Conservation (phyloP, 257 asterid species). For the Plantago major region DNA sequence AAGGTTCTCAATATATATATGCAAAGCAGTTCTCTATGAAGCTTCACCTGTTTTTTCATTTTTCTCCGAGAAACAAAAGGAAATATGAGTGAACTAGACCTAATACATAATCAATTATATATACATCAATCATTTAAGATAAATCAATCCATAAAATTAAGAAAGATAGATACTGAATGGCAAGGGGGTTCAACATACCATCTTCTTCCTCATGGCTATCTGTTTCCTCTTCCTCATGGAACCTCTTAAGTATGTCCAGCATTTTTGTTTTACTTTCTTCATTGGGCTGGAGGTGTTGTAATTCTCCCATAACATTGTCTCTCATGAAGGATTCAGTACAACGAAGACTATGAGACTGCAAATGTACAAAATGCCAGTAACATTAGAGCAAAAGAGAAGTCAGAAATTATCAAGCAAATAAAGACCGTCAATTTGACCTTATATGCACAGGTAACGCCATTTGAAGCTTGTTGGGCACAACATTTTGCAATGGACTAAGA, state of each 20-base stretch:
- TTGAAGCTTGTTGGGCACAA: background rate
- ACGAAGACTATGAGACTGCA: conserved; percentile 79
- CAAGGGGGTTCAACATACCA: no score
- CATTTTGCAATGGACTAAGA: background rate
- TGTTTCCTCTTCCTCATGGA: conserved; percentile 62
- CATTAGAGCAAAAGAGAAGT: conserved; percentile 3
- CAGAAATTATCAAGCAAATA: conserved; percentile 3
- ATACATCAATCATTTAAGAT: no score
- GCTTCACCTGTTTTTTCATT: no score
- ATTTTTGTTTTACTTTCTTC: conserved; percentile 60
- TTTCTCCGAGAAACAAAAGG: no score
- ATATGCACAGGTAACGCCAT: background rate
- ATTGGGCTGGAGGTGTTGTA: conserved; percentile 54
- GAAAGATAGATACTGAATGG: no score
- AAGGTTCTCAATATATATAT: no score
- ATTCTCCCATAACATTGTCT: conserved; percentile 76
- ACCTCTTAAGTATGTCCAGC: conserved; percentile 83
- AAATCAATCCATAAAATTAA: background rate
- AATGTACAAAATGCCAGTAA: conserved; percentile 15
- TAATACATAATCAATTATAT: no score
- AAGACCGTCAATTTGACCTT: background rate
- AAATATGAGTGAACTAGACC: no score
- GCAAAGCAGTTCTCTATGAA: no score
- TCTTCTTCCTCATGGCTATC: conserved; percentile 49
- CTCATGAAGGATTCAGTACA: conserved; percentile 88